A percentile compares a stretch with the other conserved stretches of the same genome.
These are phyloP conservation scores for Ambrosia trifida DNA, from an alignment of 129 eudicot genomes.

Conservation along the genomic window DNA sequence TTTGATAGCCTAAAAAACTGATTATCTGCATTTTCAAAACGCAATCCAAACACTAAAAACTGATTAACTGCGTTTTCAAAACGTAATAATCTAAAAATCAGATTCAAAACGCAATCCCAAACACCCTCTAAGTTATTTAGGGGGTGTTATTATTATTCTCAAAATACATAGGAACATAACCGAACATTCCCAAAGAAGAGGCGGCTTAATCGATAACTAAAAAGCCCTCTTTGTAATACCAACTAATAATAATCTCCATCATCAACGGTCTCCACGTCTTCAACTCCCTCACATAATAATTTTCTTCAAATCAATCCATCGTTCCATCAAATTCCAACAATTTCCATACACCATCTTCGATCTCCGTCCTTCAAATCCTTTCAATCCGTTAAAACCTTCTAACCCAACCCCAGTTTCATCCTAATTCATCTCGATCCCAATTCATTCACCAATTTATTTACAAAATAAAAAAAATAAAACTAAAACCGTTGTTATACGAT, in stretches of 20 bases:
- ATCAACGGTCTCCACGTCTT: conserved; percentile 86
- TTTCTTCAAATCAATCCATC: background rate
- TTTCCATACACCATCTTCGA: conserved; percentile 21
- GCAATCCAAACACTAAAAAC: too few species aligned
- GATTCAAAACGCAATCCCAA: too few species aligned
- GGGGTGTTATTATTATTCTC: background rate
- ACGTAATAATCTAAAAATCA: too few species aligned
- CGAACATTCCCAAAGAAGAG: background rate
- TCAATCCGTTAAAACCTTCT: conserved; percentile 4
- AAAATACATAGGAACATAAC: background rate
- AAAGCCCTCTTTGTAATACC: conserved; percentile 10
- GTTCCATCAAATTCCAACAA: background rate
- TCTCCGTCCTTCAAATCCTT: conserved; percentile 4
- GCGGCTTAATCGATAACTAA: conserved; percentile 5
- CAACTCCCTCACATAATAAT: conserved; percentile 58
- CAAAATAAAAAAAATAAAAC: background rate
- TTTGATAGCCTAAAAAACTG: too few species aligned
- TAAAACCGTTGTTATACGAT: conserved; percentile 20
- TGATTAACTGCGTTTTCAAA: too few species aligned
- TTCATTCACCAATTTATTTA: conserved; percentile 17
- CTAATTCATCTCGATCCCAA: conserved; percentile 5
- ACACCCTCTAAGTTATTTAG: background rate
- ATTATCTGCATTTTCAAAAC: too few species aligned
- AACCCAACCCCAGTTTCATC: background rate
- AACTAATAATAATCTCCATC: background rate